phyloP scores from a whole-genome alignment of 371 early-diverging fungal genomes.

The Mortierella sp. region DNA sequence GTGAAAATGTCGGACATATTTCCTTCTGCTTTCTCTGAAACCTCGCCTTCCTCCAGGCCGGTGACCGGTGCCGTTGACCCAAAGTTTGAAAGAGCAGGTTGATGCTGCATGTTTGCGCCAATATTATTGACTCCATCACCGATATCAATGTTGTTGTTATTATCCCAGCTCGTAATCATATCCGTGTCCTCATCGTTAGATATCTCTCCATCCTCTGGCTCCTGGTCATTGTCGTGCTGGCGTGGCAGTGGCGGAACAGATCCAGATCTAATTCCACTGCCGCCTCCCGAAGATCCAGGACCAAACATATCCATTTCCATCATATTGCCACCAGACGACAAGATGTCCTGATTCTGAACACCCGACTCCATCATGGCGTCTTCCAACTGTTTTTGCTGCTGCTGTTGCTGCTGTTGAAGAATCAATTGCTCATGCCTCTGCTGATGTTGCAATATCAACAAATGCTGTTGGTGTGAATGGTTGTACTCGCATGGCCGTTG shows the following conservation, averaged over 20 bases:
- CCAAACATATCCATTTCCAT: slow-evolving; percentile 33
- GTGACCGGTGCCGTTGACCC: neutral
- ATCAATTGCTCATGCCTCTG: slow-evolving; percentile 26
- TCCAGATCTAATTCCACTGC: slow-evolving; percentile 21
- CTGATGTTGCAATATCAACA: slow-evolving; percentile 35
- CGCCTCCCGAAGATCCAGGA: slow-evolving; percentile 15
- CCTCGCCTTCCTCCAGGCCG: slow-evolving; percentile 27
- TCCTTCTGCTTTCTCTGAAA: slow-evolving; percentile 20
- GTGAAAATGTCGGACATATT: neutral
- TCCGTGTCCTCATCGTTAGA: slow-evolving; percentile 44
- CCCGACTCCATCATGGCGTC: neutral
- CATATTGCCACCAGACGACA: neutral
- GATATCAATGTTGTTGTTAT: neutral
- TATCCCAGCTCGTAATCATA: slow-evolving; percentile 26
- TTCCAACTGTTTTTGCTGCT: slow-evolving; percentile 16
- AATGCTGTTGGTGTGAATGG: slow-evolving; percentile 40
- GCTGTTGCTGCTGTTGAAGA: slow-evolving; percentile 19
- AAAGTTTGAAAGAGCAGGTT: neutral
- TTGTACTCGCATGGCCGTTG: slow-evolving; percentile 40
- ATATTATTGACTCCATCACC: neutral
- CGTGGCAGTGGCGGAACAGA: slow-evolving; percentile 33
- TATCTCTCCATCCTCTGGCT: slow-evolving; percentile 48
- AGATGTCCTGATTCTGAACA: neutral
- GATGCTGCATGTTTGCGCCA: neutral
- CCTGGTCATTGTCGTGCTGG: slow-evolving; percentile 35